Conservation (phyloP, 768 basidiomycete species). For the Trametes cinnabarina region DNA sequence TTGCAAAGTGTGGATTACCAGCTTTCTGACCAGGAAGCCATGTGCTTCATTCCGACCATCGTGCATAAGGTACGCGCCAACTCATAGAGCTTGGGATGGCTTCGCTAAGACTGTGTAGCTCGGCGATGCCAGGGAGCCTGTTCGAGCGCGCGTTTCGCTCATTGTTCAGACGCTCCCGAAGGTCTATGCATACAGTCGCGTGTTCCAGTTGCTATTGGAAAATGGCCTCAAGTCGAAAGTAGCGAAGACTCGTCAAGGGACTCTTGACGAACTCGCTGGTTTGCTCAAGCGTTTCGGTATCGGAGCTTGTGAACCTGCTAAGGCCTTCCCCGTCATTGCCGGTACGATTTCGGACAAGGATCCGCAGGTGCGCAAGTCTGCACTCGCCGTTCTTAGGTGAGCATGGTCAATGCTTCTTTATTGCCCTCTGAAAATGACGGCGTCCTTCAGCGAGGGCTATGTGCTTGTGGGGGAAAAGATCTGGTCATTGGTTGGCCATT, state of each 20-base stretch:
- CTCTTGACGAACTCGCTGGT: conserved; percentile 75
- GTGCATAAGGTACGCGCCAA: conserved; percentile 68
- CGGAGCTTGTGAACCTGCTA: conserved; percentile 74
- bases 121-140: conserved; percentile 85
- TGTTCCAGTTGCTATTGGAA: conserved; percentile 85
- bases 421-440: conserved; percentile 3
- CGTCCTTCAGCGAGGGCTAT: conserved; percentile 67
- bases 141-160: conserved; percentile 75
- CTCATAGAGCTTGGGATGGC: neutral
- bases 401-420: neutral
- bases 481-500: conserved; percentile 71
- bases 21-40: conserved; percentile 81
- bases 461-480: conserved; percentile 81
- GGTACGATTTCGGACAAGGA: conserved; percentile 88
- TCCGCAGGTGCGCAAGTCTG: conserved; percentile 83
- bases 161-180: conserved; percentile 84
- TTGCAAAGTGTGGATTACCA: conserved; percentile 72
- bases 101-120: conserved; percentile 49
- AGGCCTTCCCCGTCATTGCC: conserved; percentile 76
- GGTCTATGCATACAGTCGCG: conserved; percentile 89
- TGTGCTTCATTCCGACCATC: conserved; percentile 85
- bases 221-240: conserved; percentile 89
- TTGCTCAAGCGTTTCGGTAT: conserved; percentile 82
- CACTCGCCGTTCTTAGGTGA: conserved; percentile 79
- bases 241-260: conserved; percentile 85